Conservation (phyloP, 306 rosid genomes). For the Rosa lucieae region DNA sequence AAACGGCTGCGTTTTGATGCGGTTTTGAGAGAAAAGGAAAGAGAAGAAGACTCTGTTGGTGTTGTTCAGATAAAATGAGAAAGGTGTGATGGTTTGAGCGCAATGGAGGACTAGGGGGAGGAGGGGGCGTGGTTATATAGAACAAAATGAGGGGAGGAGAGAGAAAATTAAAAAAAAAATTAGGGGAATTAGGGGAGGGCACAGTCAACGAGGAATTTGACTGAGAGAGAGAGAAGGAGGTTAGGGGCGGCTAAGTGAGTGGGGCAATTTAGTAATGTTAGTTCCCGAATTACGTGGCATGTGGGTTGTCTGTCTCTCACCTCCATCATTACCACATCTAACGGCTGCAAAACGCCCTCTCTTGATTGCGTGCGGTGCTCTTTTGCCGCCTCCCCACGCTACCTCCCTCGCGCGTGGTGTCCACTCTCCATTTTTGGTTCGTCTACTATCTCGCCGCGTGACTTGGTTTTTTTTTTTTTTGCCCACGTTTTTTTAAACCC, state of each 20-base stretch:
- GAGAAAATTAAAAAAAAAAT: background rate
- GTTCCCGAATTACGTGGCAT: conserved; percentile 71
- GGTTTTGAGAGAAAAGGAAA: background rate
- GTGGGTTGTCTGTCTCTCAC: conserved; percentile 42
- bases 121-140: conserved; percentile 40
- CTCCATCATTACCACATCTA: conserved; percentile 25
- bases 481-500: conserved; percentile 11
- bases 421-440: conserved; percentile 6
- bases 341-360: conserved; percentile 35
- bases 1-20: background rate
- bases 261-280: conserved; percentile 32
- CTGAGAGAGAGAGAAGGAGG: conserved; percentile 34
- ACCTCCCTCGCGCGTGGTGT: background rate
- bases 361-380: conserved; percentile 27
- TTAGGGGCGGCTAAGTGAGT: conserved; percentile 39
- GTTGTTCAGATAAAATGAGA: background rate
- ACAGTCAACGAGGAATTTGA: conserved; percentile 68
- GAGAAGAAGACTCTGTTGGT: too few species aligned
- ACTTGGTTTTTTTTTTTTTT: conserved; percentile 9
- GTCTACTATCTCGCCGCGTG: conserved; percentile 31
- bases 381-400: background rate
- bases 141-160: conserved; percentile 10
- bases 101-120: conserved; percentile 3
- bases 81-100: background rate
- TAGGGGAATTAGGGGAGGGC: background rate